phyloP scores from a whole-genome alignment of 2,329 filamentous ascomycete genomes.

The Microdochium nivale region DNA sequence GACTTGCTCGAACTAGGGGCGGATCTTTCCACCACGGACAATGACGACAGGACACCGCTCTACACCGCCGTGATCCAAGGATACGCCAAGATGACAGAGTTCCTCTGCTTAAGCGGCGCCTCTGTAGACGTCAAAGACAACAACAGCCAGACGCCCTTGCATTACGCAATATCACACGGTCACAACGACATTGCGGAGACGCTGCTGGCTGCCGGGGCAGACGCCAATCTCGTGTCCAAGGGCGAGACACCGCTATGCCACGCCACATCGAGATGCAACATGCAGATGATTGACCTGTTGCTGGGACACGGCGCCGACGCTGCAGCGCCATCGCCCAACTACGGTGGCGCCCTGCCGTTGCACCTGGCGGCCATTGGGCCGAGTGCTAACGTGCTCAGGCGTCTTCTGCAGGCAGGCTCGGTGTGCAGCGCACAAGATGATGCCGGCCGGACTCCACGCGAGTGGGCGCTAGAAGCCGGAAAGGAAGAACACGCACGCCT shows the following conservation, averaged over 20 bases:
- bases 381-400: conserved; percentile 6
- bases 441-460: conserved; percentile 10
- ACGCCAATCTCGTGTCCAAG: conserved; percentile 12
- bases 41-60: conserved; percentile 10
- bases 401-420: conserved; percentile 9
- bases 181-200: conserved; percentile 6
- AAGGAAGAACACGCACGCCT: conserved; percentile 10
- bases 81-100: conserved; percentile 6
- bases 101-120: conserved; percentile 12
- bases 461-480: conserved; percentile 11
- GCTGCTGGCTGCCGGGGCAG: conserved; percentile 10
- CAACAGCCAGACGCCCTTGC: conserved; percentile 10
- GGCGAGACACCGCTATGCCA: conserved; percentile 14
- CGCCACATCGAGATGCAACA: conserved; percentile 11
- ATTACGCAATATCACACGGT: conserved; percentile 14
- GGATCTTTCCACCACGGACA: conserved; percentile 10
- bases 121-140: conserved; percentile 12
- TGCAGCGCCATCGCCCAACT: conserved; percentile 9
- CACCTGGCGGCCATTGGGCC: conserved; percentile 14
- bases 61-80: conserved; percentile 11
- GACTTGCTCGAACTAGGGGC: conserved; percentile 13
- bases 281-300: conserved; percentile 9
- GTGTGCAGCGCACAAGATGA: conserved; percentile 10
- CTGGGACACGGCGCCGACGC: conserved; percentile 9
- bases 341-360: conserved; percentile 10